phyloP scores from a whole-genome alignment of 2,329 filamentous ascomycete genomes.

The Byssochlamys sp. region DNA sequence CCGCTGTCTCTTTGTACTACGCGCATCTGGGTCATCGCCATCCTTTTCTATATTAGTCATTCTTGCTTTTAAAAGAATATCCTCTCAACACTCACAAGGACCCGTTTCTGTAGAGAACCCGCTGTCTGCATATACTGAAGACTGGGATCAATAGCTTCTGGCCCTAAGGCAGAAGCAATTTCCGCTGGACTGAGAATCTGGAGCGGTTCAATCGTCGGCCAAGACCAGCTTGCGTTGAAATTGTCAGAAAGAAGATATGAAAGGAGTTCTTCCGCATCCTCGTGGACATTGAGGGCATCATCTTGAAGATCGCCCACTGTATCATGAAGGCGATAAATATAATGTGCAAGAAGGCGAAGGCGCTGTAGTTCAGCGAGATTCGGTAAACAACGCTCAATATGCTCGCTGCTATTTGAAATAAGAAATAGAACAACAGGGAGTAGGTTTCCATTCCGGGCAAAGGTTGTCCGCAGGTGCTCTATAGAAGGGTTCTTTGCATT shows the following conservation, averaged over 20 bases:
- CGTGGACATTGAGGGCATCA: slow-evolving; percentile 30
- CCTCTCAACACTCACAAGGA: slow-evolving; percentile 18
- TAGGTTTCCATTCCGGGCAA: slow-evolving; percentile 23
- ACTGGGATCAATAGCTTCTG: slow-evolving; percentile 1
- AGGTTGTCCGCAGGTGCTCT: slow-evolving; percentile 29
- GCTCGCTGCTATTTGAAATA: slow-evolving; percentile 38
- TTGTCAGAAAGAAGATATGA: slow-evolving; percentile 25
- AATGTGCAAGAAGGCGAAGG: slow-evolving; percentile 25
- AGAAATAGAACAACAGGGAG: slow-evolving; percentile 37
- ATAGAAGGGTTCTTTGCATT: slow-evolving; percentile 29
- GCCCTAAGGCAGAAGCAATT: slow-evolving; percentile 9
- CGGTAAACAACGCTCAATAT: slow-evolving; percentile 36
- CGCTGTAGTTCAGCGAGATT: slow-evolving; percentile 23
- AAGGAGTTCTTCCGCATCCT: slow-evolving; percentile 31
- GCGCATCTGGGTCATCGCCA: slow-evolving; percentile 20
- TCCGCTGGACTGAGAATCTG: slow-evolving; percentile 22
- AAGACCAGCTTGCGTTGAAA: slow-evolving; percentile 27
- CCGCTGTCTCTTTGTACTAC: slow-evolving; percentile 29
- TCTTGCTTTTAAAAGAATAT: not conserved
- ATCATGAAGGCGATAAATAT: slow-evolving; percentile 22
- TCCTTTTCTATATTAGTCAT: slow-evolving; percentile 4
- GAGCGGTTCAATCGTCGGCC: slow-evolving; percentile 30
- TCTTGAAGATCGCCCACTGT: slow-evolving; percentile 34
- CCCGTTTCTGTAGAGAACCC: slow-evolving; percentile 19
- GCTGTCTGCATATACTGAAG: not conserved